Evolutionary conservation across 202 grass and related monocot species (phyloP).

Genomic region (Setaria italica): DNA sequence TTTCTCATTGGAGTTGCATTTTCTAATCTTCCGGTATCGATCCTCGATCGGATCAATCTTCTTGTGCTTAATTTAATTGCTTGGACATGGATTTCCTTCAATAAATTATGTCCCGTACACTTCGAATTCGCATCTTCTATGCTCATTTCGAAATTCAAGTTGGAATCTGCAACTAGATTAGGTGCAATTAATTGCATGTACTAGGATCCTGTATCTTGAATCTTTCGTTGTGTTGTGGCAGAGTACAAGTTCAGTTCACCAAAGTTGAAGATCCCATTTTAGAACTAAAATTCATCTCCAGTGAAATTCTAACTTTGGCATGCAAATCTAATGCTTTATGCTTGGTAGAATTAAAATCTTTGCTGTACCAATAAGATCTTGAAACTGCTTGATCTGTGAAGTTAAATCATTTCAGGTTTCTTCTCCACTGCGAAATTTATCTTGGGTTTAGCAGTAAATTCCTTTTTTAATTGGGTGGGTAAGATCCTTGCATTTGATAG

Average conservation of each 20-base stretch:
- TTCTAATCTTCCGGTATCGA: neutral
- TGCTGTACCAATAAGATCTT: constrained; percentile 15
- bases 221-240: neutral
- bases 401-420: neutral
- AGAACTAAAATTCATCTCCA: neutral
- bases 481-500: constrained; percentile 22
- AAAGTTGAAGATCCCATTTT: constrained; percentile 14
- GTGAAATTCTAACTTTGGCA: neutral
- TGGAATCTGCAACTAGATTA: constrained; percentile 6
- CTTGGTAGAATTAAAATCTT: neutral
- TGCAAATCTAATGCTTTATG: neutral
- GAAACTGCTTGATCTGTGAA: constrained; percentile 3
- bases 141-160: neutral
- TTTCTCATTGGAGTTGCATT: neutral
- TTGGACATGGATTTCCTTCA: neutral
- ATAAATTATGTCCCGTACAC: neutral
- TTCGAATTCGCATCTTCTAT: neutral
- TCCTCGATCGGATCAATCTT: constrained; percentile 3
- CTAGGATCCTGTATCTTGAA: constrained; percentile 25
- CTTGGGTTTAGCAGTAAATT: constrained; percentile 29
- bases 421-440: constrained; percentile 3
- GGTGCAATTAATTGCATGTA: constrained; percentile 26
- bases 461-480: neutral
- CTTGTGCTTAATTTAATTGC: constrained; percentile 3
- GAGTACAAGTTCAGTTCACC: constrained; percentile 10